Conservation (phyloP, 192 early-diverging fungal genomes). For the Coemansia erecta region DNA sequence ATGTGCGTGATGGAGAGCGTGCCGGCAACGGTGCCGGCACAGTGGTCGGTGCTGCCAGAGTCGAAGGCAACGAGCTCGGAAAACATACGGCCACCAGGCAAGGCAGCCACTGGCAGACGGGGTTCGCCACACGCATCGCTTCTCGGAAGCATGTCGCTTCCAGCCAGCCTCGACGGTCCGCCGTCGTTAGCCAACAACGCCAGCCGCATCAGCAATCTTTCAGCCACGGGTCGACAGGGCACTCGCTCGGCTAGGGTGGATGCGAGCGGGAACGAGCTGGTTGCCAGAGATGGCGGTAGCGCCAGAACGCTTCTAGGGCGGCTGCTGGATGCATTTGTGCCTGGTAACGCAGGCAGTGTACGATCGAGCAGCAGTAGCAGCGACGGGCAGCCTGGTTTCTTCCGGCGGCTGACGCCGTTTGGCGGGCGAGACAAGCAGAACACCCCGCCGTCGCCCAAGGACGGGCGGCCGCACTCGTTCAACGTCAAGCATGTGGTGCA, state of each 20-base stretch:
- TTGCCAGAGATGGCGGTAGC: constrained; percentile 8
- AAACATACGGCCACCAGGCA: constrained; percentile 25
- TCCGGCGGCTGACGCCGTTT: constrained; percentile 38
- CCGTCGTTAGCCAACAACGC: constrained; percentile 4
- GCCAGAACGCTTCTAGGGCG: constrained; percentile 27
- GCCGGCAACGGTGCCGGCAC: constrained; percentile 36
- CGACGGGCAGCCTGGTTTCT: constrained; percentile 15
- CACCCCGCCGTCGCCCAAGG: constrained; percentile 3
- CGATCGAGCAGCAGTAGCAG: constrained; percentile 1
- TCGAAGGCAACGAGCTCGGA: constrained; percentile 30
- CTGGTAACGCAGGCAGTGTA: background rate
- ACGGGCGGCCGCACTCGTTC: constrained; percentile 40
- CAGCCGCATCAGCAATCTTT: constrained; percentile 20
- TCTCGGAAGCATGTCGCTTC: constrained; percentile 19
- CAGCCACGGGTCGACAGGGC: constrained; percentile 7
- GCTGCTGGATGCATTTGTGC: constrained; percentile 21
- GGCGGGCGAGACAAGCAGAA: constrained; percentile 2
- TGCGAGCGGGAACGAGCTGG: constrained; percentile 1
- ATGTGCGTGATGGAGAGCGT: constrained; percentile 64
- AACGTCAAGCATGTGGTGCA: constrained; percentile 41
- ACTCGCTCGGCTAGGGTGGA: background rate
- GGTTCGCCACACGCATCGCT: constrained; percentile 13
- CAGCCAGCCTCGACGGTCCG: constrained; percentile 4
- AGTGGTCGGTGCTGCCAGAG: constrained; percentile 51
- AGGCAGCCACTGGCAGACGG: constrained; percentile 6